phyloP scores from a whole-genome alignment of 768 basidiomycete genomes.

The Rhodotorula kratochvilovae region DNA sequence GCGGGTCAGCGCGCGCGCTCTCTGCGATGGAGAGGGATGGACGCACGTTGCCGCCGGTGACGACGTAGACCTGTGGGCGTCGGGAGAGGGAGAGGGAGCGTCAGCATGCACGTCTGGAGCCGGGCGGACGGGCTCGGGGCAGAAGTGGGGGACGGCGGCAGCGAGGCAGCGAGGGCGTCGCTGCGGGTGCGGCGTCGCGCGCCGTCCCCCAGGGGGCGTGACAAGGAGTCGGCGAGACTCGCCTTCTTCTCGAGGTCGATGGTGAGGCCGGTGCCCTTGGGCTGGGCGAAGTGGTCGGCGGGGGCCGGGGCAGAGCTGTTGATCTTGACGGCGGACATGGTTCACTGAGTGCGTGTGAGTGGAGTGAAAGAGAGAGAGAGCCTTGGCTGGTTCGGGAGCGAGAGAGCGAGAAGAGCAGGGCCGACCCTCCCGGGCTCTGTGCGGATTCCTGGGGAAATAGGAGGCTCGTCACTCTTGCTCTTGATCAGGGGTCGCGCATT shows the following conservation, averaged over 20 bases:
- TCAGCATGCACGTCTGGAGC: neutral
- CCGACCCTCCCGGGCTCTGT: no score
- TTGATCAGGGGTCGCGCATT: no score
- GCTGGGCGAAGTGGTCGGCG: slow-evolving; percentile 26
- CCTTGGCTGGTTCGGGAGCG: neutral
- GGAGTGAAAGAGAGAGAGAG: neutral
- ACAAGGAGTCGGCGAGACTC: neutral
- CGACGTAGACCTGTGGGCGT: slow-evolving; percentile 55
- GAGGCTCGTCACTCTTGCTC: no score
- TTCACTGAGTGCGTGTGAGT: neutral
- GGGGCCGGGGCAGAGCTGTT: slow-evolving; percentile 14
- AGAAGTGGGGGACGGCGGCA: no score
- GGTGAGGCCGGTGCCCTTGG: slow-evolving; percentile 12
- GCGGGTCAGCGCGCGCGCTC: neutral
- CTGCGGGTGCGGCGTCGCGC: no score
- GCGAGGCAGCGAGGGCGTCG: no score
- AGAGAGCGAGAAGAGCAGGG: neutral
- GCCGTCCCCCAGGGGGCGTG: no score
- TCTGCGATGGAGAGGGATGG: slow-evolving; percentile 26
- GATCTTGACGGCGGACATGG: slow-evolving; percentile 35
- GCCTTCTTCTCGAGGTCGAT: slow-evolving; percentile 34
- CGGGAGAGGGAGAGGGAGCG: no score
- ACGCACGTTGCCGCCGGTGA: slow-evolving; percentile 52
- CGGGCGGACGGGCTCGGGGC: no score
- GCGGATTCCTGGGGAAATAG: no score